Percentiles rank a stretch among this genome's conserved stretches.
Conservation (phyloP, 2,329 filamentous ascomycete species). For the Pseudogymnoascus sp. region DNA sequence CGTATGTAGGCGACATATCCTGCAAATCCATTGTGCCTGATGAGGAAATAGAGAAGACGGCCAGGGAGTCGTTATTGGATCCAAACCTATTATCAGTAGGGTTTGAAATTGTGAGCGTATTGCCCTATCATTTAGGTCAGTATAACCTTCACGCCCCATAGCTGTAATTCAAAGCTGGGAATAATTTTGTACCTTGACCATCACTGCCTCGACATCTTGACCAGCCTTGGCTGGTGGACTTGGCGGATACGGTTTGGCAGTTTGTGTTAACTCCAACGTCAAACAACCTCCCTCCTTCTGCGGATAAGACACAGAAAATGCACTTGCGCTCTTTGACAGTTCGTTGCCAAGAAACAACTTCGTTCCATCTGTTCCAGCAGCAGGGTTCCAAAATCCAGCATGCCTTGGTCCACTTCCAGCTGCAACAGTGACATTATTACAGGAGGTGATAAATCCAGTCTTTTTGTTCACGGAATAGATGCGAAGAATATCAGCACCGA, state of each 20-base stretch:
- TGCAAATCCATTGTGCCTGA: conserved; percentile 37
- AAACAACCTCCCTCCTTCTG: background rate
- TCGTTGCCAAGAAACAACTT: conserved; percentile 40
- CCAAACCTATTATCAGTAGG: conserved; percentile 8
- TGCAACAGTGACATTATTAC: conserved; percentile 28
- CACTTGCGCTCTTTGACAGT: conserved; percentile 33
- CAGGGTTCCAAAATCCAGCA: conserved; percentile 35
- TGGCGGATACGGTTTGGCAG: background rate
- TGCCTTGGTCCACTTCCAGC: conserved; percentile 44
- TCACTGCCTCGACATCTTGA: background rate
- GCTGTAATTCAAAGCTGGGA: conserved; percentile 10
- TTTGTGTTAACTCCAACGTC: background rate
- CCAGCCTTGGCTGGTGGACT: background rate
- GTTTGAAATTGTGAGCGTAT: conserved; percentile 15
- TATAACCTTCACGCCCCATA: conserved; percentile 8
- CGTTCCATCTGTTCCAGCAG: conserved; percentile 13
- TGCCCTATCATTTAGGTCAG: background rate
- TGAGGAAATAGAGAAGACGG: conserved; percentile 31
- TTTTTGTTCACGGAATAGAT: conserved; percentile 39
- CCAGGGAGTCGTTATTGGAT: conserved; percentile 32
- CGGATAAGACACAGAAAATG: conserved; percentile 22
- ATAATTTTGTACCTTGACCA: background rate
- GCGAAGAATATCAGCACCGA: conserved; percentile 42
- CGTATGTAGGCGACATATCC: conserved; percentile 39
- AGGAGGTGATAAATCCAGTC: conserved; percentile 30